Conservation (phyloP, 1,139 yeast species). For the Yamadazyma jaroonii region DNA sequence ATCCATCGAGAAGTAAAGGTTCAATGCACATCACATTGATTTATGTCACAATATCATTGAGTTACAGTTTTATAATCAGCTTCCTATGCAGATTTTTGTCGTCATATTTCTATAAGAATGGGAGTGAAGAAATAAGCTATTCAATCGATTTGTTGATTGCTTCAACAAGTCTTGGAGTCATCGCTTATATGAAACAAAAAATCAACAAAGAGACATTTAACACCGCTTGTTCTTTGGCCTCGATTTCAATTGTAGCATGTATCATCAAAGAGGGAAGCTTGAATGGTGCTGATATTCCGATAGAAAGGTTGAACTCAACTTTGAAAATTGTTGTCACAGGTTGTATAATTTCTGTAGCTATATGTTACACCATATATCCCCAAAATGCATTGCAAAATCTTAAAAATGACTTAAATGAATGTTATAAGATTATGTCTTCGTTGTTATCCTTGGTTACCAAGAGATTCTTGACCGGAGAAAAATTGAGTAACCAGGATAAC, state of each 20-base stretch:
- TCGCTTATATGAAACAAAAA: slow-evolving; percentile 69
- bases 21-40: slow-evolving; percentile 73
- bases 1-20: slow-evolving; percentile 77
- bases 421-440: slow-evolving; percentile 53
- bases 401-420: slow-evolving; percentile 47
- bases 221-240: slow-evolving; percentile 78
- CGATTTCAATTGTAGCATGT: slow-evolving; percentile 68
- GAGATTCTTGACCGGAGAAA: slow-evolving; percentile 54
- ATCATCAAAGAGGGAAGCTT: slow-evolving; percentile 75
- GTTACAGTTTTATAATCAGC: slow-evolving; percentile 56
- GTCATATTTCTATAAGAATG: slow-evolving; percentile 42
- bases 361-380: slow-evolving; percentile 67
- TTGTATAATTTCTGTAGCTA: slow-evolving; percentile 51
- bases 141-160: slow-evolving; percentile 54
- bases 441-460: slow-evolving; percentile 49
- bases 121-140: slow-evolving; percentile 52
- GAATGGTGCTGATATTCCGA: slow-evolving; percentile 60
- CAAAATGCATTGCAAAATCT: slow-evolving; percentile 51
- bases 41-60: slow-evolving; percentile 56
- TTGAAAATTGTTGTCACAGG: slow-evolving; percentile 64
- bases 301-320: slow-evolving; percentile 52
- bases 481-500: slow-evolving; percentile 36
- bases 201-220: slow-evolving; percentile 69
- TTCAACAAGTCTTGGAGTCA: slow-evolving; percentile 57
- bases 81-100: slow-evolving; percentile 54